These are phyloP conservation scores for Backusella psychrophila DNA, from an alignment of 192 early-diverging fungal genomes.

Conservation along the genomic window DNA sequence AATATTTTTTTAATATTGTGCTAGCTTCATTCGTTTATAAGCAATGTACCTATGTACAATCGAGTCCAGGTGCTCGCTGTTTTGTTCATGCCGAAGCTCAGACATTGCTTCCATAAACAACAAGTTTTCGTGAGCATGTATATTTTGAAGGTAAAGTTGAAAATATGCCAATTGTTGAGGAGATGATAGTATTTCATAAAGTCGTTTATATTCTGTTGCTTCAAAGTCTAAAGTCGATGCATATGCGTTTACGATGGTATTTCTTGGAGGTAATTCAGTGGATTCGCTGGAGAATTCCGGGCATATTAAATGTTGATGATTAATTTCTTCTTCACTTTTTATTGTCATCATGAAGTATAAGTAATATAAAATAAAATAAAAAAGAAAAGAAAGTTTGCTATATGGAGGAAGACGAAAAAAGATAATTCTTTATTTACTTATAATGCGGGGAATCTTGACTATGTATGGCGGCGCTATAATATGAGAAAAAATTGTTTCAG, in stretches of 20 bases:
- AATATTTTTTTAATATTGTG: not conserved
- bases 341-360: not conserved
- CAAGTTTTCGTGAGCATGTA: constrained; percentile 29
- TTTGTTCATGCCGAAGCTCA: constrained; percentile 16
- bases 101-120: constrained; percentile 33
- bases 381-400: not conserved
- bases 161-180: constrained; percentile 21
- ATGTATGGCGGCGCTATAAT: not conserved
- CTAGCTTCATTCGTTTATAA: not conserved
- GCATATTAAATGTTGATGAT: not conserved
- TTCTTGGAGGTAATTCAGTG: not conserved
- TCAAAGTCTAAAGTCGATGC: not conserved
- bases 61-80: not conserved
- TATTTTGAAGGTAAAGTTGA: constrained; percentile 17
- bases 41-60: constrained; percentile 19
- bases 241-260: not conserved
- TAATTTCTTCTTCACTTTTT: not conserved
- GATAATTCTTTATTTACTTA: not conserved
- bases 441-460: not conserved
- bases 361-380: not conserved
- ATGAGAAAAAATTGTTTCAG: not conserved
- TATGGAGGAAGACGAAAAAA: not conserved
- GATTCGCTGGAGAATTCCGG: not conserved
- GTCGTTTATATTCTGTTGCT: constrained; percentile 1
- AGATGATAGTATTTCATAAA: constrained; percentile 24